Base-by-base conservation (phyloP, 805 yeast species). In the Phaffomyces antillensis region DNA sequence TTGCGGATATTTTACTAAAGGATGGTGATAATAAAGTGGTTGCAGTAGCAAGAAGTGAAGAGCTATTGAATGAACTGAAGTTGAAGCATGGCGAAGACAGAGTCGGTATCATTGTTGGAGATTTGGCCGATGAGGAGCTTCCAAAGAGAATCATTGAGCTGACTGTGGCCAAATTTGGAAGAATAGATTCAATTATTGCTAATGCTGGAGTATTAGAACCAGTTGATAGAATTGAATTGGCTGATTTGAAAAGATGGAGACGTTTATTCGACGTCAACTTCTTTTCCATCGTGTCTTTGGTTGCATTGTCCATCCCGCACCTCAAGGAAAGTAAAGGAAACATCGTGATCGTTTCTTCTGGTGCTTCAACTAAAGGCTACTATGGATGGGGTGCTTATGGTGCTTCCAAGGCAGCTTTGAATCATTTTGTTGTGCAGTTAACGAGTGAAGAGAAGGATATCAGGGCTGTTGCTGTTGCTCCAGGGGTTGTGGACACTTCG, bases 351-450 rank as follows among this genome's bases (percentile, higher is more conserved):
- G 96, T 90, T 0, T 85, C 95, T 17, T 86, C 96, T 2, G 97
- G 96, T 7, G 97, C 98, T 1, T 75, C 95, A 17, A 72, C 74
- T 1, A 75, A 71, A 43, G 67, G 81, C 17, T 73, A 70, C 51
- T 54, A 71, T 50, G 93, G 88, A 0, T 91, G 97, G 97, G 83
- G 84, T 16, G 95, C 96, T 6, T 91, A 91, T 56, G 96, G 96
- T 1, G 68, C 90, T 5, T 81, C 96, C 7, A 91, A 91, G 62
- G 96, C 97, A 0, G 96, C 97, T 0, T 60, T 91, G 41, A 89
- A 91, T 62, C 89, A 83, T 55, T 73, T 88, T 42, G 80, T 86
- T 7, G 58, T 66, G 39, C 77, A 86, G 13, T 61, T 91, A 15
- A 83, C 86, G 1, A 68, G 66, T 7, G 96, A 89, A 56, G 89